Evolutionary conservation across 1,284 basidiomycete species (phyloP), one percentile per base, ranked within the genome.

Genomic region (Irpex sp.): DNA sequence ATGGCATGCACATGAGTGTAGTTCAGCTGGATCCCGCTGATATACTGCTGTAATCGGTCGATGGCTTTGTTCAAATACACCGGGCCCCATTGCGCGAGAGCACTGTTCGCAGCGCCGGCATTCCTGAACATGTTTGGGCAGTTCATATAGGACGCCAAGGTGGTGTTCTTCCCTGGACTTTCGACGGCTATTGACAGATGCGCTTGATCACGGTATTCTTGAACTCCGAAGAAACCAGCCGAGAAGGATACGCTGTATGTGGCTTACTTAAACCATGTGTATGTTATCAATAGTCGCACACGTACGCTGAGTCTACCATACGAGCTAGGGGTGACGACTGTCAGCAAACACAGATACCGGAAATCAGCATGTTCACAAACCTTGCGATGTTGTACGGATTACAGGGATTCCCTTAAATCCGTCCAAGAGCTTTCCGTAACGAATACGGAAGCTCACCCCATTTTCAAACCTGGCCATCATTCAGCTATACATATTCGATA

Each of bases 181-280:
- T 87, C 84, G 54, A 87, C 76, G 59, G 77, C 81, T 63, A 85
- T 83, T 35, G 77, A 67, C 65, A 82, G 77, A 60, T 82, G 75
- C 63, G 82, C 83, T 39, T 78, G 73, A 18, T 69, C 71, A 61
- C 73, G 68, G 61, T 79, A 82, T 5, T 72, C 68, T 58, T 82
- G 82, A 3, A 86, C 76, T 5, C 82, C 84, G 64, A 86, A 86
- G 73, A 87, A 84, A 1, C 85, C 84, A 9, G 82, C 82, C 5
- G 82, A 80, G 66, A 86, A 86, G 66, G 83, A 75, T 16, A 80
- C 67, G 4, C 79, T 81, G 58, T 5, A 28, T 35, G 10, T 9
- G 52, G 48, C 23, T 37, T 23, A 52, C 4, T 37, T 23, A 35
- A 19, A 49, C 42, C 2, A 33, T 7, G 51, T 8, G 36, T 2